Conservation (phyloP, 2,329 filamentous ascomycete genomes). For the Biscogniauxia sp. region DNA sequence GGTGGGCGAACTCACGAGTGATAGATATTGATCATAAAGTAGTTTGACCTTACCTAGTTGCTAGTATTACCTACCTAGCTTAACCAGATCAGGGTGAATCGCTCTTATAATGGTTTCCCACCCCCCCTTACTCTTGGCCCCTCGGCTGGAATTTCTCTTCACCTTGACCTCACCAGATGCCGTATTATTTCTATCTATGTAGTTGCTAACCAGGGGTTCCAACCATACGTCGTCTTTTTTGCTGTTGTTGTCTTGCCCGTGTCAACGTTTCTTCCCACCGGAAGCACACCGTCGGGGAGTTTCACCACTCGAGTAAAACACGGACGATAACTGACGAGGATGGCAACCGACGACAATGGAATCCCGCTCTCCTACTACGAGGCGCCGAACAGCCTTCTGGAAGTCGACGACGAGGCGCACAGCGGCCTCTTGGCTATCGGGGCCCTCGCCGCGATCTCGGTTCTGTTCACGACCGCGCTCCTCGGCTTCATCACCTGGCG, state of each 20-base stretch:
- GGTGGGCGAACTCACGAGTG: neutral
- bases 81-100: neutral
- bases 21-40: neutral
- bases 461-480: slow-evolving; percentile 41
- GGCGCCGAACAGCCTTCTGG: slow-evolving; percentile 20
- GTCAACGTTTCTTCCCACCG: neutral
- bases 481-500: slow-evolving; percentile 45
- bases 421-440: slow-evolving; percentile 44
- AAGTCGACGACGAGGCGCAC: slow-evolving; percentile 15
- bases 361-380: slow-evolving; percentile 18
- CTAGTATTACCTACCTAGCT: no score
- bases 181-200: neutral
- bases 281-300: neutral
- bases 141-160: neutral
- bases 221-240: neutral
- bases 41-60: neutral
- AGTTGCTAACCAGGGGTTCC: neutral
- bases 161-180: neutral
- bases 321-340: slow-evolving; percentile 1
- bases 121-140: neutral
- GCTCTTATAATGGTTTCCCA: neutral
- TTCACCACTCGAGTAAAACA: neutral
- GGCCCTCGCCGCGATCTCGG: slow-evolving; percentile 44
- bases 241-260: neutral
- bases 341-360: slow-evolving; percentile 17